Base-by-base conservation (phyloP, 2,329 filamentous ascomycete genomes). In the Fusarium guadeloupense region DNA sequence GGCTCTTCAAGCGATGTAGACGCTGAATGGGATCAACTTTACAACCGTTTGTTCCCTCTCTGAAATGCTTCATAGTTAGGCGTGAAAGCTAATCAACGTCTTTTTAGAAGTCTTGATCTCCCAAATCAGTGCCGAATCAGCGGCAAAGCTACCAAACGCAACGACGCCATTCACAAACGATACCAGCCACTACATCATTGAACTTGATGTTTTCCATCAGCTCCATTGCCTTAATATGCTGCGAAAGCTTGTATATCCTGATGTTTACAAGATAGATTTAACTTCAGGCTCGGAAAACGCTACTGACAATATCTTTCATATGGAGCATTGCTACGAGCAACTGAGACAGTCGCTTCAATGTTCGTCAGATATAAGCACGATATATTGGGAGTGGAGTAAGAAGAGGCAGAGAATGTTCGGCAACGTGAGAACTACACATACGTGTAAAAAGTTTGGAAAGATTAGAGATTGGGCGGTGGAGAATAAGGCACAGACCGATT, bases 251-350 rank as follows among this genome's bases (percentile, higher is more conserved):
- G 48, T 38, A 5, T 51, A 51, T 13, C 48, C 48, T 13, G 10
- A 19, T 8, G 48, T 51, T 6, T 51, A 51, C 13, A 13, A 43
- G 6, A 51, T 44, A 13, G 48, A 51, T 23, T 23, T 51, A 25
- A 44, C 40, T 2, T 51, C 48, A 12, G 40, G 19, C n/a, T 51
- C 48, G 4, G 48, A 51, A 38, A 17, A 51, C 16, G 40, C 48
- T 31, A 10, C 14, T 31, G 48, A 51, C 20, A 51, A 51, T 26
- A 51, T 51, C 6, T 51, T 38, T 12, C 48, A 51, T 9, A 51
- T 51, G 48, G 48, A 51, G 40, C 48, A 51, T 38, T 51, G 48
- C 33, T 44, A 44, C 9, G 48, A 51, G 40, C 48, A 51, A 12
- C 12, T 51, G 3, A 51, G 48, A 6, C 48, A 51, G 12, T 51